Percentiles rank a stretch among this genome's conserved stretches.
phyloP scores from a whole-genome alignment of 306 rosid genomes.

The Quercus robur region DNA sequence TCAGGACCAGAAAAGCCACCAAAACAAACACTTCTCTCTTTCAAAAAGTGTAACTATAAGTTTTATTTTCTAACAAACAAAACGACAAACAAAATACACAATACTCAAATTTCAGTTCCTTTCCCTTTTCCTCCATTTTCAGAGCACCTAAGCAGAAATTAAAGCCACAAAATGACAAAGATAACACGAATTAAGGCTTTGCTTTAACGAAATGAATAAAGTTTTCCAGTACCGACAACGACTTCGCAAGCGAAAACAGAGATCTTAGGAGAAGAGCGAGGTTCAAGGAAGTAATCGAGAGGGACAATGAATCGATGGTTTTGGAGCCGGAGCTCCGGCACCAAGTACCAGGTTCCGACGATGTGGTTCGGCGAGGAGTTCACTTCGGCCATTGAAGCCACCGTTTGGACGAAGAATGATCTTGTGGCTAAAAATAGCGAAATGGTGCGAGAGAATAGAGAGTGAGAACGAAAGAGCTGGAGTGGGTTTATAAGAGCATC shows the following conservation, averaged over 20 bases:
- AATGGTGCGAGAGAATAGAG: neutral
- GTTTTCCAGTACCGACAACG: slow-evolving; percentile 51
- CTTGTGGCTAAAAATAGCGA: slow-evolving; percentile 19
- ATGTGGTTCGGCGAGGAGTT: slow-evolving; percentile 46
- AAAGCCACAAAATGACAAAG: neutral
- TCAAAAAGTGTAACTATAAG: too few species aligned
- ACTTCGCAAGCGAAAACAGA: slow-evolving; percentile 90
- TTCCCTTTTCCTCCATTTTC: too few species aligned
- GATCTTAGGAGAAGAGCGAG: slow-evolving; percentile 45
- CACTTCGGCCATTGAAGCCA: slow-evolving; percentile 32
- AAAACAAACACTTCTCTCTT: too few species aligned
- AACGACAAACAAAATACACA: too few species aligned
- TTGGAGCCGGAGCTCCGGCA: slow-evolving; percentile 82
- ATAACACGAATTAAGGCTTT: neutral
- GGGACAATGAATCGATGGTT: slow-evolving; percentile 75
- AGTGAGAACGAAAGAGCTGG: neutral
- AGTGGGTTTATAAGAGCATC: slow-evolving; percentile 29
- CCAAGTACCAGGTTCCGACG: slow-evolving; percentile 66
- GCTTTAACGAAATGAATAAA: neutral
- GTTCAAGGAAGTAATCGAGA: slow-evolving; percentile 53
- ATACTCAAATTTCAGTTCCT: too few species aligned
- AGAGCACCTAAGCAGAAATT: too few species aligned
- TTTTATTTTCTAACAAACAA: too few species aligned
- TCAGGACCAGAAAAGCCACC: too few species aligned
- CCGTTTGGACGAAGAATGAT: slow-evolving; percentile 11